Base-by-base conservation (phyloP, 495 filamentous ascomycete genomes). In the Annulohypoxylon maeteangense region DNA sequence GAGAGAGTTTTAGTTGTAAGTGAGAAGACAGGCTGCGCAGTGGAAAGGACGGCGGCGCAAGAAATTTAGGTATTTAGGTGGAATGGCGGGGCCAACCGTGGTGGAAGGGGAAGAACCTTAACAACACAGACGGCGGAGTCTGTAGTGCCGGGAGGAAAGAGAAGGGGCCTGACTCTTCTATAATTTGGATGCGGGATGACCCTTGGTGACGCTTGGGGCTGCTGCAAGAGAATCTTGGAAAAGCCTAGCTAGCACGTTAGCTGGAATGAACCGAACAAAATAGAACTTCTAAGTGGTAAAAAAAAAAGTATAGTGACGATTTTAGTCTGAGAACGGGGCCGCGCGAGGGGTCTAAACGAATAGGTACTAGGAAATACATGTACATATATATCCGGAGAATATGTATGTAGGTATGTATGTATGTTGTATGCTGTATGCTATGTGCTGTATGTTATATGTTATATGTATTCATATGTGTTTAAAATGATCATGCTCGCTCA, bases 191-290 rank as follows among this genome's bases (percentile, higher is more conserved):
- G 72, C 72, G 75, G 71, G 72, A 76, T 72, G 62, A 72, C 72
- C 72, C 75, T 75, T 72, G 66, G 65, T 72, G 62, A 72, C 72
- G 68, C 75, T 75, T 72, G 66, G 65, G 71, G 71, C 62, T 64
- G 67, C 71, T 70, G 71, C 71, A 74, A 67, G 58, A 70, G 67
- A 73, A 73, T 73, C 70, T 73, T 69, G 70, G 70, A 73, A 68
- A 55, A 69, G 70, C 62, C 70, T 73, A 73, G 70, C 61, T 73
- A 73, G 65, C 57, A 65, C 62, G 65, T 73, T 73, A 73, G 70
- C 70, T 73, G 70, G 70, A 73, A 73, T 66, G 70, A 62, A 56
- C 65, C 70, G 70, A 69, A 66, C 57, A 59, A 45, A 68, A 65
- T 58, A 67, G 51, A 66, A 54, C 61, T 62, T 54, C 51, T 50